These are phyloP conservation scores for Anethum foeniculum DNA, from an alignment of 140 eudicot genomes.

Conservation along the genomic window DNA sequence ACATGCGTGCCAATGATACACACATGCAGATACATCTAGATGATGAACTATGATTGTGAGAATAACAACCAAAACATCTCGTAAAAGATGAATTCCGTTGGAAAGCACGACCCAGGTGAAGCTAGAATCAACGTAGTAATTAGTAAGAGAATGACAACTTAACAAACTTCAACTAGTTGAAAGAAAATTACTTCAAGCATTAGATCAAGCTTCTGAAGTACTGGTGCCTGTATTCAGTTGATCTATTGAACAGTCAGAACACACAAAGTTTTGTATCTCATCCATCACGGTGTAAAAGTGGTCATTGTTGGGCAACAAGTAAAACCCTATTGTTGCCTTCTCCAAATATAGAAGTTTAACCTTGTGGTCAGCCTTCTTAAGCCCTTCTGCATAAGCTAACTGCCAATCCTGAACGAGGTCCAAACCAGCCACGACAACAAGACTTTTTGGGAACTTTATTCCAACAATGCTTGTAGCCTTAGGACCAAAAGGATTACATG, in stretches of 20 bases:
- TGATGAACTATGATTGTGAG: background rate
- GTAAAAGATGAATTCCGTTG: background rate
- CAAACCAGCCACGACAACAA: slow-evolving; percentile 73
- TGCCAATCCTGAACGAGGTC: slow-evolving; percentile 85
- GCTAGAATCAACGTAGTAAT: background rate
- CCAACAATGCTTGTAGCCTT: slow-evolving; percentile 43
- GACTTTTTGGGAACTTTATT: slow-evolving; percentile 54
- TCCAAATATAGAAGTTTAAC: slow-evolving; percentile 57
- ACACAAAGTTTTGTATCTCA: slow-evolving; percentile 52
- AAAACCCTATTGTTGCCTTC: slow-evolving; percentile 76
- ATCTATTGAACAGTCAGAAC: slow-evolving; percentile 27
- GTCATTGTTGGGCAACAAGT: slow-evolving; percentile 67
- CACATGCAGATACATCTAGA: background rate
- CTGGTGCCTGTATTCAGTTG: background rate
- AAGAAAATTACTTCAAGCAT: background rate
- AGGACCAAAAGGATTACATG: slow-evolving; percentile 74
- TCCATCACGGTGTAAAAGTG: slow-evolving; percentile 60
- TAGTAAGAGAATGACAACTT: background rate
- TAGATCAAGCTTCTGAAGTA: slow-evolving; percentile 21
- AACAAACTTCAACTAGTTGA: background rate
- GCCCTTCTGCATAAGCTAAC: slow-evolving; percentile 65
- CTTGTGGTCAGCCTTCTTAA: slow-evolving; percentile 45
- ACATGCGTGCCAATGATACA: background rate
- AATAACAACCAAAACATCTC: background rate
- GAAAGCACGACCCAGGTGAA: background rate